phyloP scores from a whole-genome alignment of 208 protist genomes.

The Herpetomonas samuelpessoai region DNA sequence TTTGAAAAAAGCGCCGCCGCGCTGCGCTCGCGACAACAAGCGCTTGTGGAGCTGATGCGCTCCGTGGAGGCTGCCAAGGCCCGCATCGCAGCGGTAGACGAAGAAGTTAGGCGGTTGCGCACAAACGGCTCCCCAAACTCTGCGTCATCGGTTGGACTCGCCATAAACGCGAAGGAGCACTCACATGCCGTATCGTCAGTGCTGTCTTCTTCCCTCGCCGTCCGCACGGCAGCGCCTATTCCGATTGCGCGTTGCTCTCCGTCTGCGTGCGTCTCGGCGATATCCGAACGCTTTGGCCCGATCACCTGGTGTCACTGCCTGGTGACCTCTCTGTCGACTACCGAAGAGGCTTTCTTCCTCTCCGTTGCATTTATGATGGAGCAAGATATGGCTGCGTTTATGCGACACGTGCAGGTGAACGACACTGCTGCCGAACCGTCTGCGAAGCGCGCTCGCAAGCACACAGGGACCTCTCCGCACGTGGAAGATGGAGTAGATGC shows the following conservation, averaged over 20 bases:
- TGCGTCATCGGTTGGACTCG: too few species aligned
- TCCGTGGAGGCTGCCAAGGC: background rate
- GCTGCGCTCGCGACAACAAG: background rate
- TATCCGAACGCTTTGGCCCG: constrained; percentile 30
- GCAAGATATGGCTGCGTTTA: constrained; percentile 22
- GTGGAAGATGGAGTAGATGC: too few species aligned
- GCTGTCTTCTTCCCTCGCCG: constrained; percentile 15
- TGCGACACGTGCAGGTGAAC: background rate
- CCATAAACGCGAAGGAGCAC: too few species aligned
- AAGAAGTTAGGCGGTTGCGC: background rate
- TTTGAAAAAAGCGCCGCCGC: too few species aligned
- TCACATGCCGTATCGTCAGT: too few species aligned
- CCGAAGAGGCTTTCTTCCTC: constrained; percentile 5
- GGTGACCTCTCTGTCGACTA: too few species aligned
- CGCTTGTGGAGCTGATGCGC: background rate
- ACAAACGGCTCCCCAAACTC: too few species aligned
- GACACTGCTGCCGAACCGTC: background rate
- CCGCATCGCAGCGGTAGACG: background rate
- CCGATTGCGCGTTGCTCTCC: constrained; percentile 18
- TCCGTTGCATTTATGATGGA: constrained; percentile 24
- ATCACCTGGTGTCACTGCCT: constrained; percentile 16
- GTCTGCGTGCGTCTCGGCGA: constrained; percentile 10
- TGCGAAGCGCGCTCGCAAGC: constrained; percentile 1
- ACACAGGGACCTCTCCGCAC: constrained; percentile 2
- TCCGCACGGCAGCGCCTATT: constrained; percentile 5